phyloP scores from a whole-genome alignment of 2,329 filamentous ascomycete species.

The Dactylellina sp. region DNA sequence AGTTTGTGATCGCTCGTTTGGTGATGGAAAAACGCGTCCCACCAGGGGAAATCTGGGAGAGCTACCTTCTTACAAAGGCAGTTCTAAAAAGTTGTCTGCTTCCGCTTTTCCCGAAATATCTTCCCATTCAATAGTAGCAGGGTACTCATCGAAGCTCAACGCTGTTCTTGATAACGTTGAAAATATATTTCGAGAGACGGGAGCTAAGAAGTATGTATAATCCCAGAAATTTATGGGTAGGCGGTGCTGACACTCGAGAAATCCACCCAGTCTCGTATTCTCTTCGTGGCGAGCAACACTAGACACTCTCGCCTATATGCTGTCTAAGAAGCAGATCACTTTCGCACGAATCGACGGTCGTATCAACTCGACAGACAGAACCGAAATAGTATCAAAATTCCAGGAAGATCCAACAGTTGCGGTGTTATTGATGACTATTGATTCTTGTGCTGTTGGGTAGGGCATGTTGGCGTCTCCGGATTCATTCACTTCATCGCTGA shows the following conservation, averaged over 20 bases:
- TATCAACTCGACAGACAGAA: conserved; percentile 54
- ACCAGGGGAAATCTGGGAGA: no score
- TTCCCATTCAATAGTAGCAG: not conserved
- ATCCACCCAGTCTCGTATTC: conserved; percentile 61
- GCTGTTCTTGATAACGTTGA: conserved; percentile 5
- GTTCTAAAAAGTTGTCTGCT: not conserved
- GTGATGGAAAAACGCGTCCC: no score
- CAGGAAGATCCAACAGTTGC: conserved; percentile 52
- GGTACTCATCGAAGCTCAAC: conserved; percentile 20
- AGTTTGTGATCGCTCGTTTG: conserved; percentile 1
- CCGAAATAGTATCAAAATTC: conserved; percentile 58
- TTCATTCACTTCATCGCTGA: not conserved
- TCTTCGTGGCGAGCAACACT: conserved; percentile 62
- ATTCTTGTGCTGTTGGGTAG: conserved; percentile 62
- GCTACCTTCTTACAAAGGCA: no score
- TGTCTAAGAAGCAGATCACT: conserved; percentile 56
- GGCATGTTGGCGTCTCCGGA: not conserved
- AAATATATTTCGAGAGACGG: not conserved
- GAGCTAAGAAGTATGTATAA: not conserved
- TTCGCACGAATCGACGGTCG: conserved; percentile 61
- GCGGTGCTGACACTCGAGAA: no score
- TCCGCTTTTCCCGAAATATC: not conserved
- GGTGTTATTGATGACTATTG: conserved; percentile 61
- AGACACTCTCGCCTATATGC: conserved; percentile 58
- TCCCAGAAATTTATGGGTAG: not conserved